Evolutionary conservation across 2,329 filamentous ascomycete genomes (phyloP).

Genomic region (Keithomyces neogunnii): DNA sequence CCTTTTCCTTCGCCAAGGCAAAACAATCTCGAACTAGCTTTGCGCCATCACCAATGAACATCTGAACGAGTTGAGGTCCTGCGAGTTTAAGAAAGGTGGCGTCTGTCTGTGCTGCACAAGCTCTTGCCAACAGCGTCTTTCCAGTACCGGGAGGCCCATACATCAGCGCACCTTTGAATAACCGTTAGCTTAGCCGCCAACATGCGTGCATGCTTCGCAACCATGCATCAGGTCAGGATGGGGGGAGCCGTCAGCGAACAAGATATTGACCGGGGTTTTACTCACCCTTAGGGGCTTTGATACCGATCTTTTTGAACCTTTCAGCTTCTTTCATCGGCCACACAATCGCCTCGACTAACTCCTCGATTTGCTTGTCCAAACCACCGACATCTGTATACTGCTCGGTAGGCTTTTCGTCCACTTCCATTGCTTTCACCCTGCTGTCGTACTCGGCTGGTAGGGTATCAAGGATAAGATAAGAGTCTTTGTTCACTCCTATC

Average conservation of each 20-base stretch:
- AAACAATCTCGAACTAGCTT: slow-evolving; percentile 98
- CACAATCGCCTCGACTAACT: slow-evolving; percentile 95
- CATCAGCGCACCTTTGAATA: slow-evolving; percentile 89
- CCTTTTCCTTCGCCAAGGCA: slow-evolving; percentile 96
- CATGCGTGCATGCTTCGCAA: neutral
- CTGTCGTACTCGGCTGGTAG: slow-evolving; percentile 97
- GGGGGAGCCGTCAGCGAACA: neutral
- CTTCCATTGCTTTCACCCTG: slow-evolving; percentile 99
- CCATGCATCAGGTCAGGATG: neutral
- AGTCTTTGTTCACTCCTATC: slow-evolving; percentile 98
- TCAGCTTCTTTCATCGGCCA: slow-evolving; percentile 99
- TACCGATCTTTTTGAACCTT: slow-evolving; percentile 98
- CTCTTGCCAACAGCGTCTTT: slow-evolving; percentile 86
- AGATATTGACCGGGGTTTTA: neutral
- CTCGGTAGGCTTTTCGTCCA: slow-evolving; percentile 98
- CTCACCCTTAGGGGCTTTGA: slow-evolving; percentile 96
- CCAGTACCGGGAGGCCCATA: slow-evolving; percentile 89
- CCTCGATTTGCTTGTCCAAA: slow-evolving; percentile 97
- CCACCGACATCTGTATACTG: slow-evolving; percentile 98
- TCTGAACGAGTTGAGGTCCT: slow-evolving; percentile 94
- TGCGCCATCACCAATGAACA: slow-evolving; percentile 98
- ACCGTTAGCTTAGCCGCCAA: neutral
- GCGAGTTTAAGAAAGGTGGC: slow-evolving; percentile 98
- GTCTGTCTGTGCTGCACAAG: slow-evolving; percentile 95
- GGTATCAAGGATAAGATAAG: slow-evolving; percentile 93